Percentiles rank a stretch among this genome's conserved stretches.
Conservation (phyloP, 768 basidiomycete genomes). For the Termitomyces sp. region DNA sequence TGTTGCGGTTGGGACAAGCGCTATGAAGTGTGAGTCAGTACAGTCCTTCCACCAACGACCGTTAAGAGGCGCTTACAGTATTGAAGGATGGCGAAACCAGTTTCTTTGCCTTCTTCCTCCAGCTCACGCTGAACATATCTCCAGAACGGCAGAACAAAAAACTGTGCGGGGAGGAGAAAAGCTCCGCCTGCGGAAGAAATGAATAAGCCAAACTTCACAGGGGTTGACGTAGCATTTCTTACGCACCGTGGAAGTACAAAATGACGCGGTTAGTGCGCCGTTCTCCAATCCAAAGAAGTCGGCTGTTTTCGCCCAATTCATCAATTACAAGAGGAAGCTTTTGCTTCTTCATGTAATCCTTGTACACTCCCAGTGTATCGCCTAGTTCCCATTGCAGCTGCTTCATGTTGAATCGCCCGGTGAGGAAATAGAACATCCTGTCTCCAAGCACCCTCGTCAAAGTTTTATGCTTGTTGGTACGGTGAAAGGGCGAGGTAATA, state of each 20-base stretch:
- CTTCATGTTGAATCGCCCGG: constrained; percentile 10
- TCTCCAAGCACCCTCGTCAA: constrained; percentile 19
- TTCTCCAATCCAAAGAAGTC: constrained; percentile 30
- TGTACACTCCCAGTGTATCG: constrained; percentile 18
- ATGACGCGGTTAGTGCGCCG: constrained; percentile 28
- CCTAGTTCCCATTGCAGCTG: constrained; percentile 23
- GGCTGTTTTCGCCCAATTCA: constrained; percentile 22
- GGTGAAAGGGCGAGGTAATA: constrained; percentile 17
- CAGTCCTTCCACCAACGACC: too few species aligned
- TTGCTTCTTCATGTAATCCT: constrained; percentile 18
- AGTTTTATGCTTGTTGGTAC: constrained; percentile 20
- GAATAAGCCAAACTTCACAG: neutral
- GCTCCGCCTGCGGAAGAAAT: constrained; percentile 21
- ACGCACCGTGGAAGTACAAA: constrained; percentile 28
- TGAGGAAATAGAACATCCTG: constrained; percentile 13
- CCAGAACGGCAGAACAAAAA: constrained; percentile 21
- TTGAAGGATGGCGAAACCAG: constrained; percentile 21
- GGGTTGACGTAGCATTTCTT: neutral
- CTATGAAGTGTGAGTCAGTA: neutral
- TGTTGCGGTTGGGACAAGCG: constrained; percentile 22
- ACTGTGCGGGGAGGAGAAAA: constrained; percentile 19
- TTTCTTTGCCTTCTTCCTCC: constrained; percentile 9
- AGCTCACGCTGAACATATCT: constrained; percentile 16
- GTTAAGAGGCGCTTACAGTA: constrained; percentile 17
- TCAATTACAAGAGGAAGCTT: constrained; percentile 20